phyloP scores from a whole-genome alignment of 495 filamentous ascomycete genomes.

The Zalerion maritima region DNA sequence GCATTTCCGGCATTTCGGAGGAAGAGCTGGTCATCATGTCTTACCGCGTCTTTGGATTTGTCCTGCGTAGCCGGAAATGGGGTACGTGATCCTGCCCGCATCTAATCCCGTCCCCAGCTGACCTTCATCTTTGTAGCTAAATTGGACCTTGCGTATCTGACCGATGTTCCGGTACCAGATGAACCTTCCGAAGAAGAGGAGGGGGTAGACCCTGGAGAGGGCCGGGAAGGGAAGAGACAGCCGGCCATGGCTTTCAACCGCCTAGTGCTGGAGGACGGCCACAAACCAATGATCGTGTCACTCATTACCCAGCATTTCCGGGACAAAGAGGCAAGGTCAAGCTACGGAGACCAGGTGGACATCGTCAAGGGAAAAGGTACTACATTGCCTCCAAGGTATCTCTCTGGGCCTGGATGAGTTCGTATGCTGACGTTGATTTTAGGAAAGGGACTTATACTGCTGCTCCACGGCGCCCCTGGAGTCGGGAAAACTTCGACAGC shows the following conservation, averaged over 20 bases:
- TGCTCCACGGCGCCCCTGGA: conserved; percentile 38
- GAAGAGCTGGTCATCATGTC: conserved; percentile 26
- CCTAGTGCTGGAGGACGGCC: conserved; percentile 19
- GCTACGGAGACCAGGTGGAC: conserved; percentile 20
- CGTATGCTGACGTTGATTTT: conserved; percentile 4
- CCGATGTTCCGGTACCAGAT: conserved; percentile 1
- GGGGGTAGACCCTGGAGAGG: conserved; percentile 1
- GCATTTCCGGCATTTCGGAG: conserved; percentile 14
- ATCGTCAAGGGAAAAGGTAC: conserved; percentile 30
- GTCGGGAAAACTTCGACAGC: conserved; percentile 37
- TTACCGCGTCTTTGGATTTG: conserved; percentile 26
- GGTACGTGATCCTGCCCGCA: conserved; percentile 8
- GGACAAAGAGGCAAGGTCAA: conserved; percentile 14
- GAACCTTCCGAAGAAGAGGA: neutral
- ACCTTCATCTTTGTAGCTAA: conserved; percentile 8
- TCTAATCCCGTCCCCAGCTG: neutral
- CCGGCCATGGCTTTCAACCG: conserved; percentile 19
- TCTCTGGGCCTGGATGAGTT: too few relatives aligned
- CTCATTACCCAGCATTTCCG: conserved; percentile 26
- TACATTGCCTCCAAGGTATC: conserved; percentile 1
- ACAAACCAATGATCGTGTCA: conserved; percentile 20
- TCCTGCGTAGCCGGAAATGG: conserved; percentile 29
- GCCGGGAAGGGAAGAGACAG: neutral
- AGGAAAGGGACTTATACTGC: conserved; percentile 34
- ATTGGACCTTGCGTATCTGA: conserved; percentile 13